Evolutionary conservation across 768 basidiomycete species (phyloP).

Genomic region (Tremella fuciformis): DNA sequence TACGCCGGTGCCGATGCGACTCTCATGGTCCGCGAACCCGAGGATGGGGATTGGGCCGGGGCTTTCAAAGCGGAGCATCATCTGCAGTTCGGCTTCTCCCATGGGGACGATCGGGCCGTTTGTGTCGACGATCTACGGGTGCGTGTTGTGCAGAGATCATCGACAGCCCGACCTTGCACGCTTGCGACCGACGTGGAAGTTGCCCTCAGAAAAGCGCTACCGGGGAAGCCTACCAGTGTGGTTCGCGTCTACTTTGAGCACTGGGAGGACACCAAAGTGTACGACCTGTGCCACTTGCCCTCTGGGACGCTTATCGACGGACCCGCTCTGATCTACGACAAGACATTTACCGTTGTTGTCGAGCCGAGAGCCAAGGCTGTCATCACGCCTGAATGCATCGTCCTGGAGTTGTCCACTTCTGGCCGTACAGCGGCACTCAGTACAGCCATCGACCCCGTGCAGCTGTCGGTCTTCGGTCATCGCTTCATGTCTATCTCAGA

Average conservation of each 20-base stretch:
- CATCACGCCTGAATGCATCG: background rate
- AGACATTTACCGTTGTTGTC: constrained; percentile 79
- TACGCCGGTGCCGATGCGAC: constrained; percentile 64
- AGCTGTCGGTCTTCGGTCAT: constrained; percentile 12
- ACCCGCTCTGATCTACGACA: constrained; percentile 89
- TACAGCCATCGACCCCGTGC: constrained; percentile 6
- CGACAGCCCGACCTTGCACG: constrained; percentile 12
- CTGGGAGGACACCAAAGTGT: background rate
- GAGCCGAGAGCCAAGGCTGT: constrained; percentile 4
- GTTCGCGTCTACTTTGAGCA: background rate
- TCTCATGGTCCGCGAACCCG: constrained; percentile 63
- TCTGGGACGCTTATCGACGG: constrained; percentile 72
- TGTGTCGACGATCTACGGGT: constrained; percentile 92
- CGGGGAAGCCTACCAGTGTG: too few species aligned
- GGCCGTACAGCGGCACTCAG: background rate
- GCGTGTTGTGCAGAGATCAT: constrained; percentile 61
- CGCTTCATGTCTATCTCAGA: constrained; percentile 57
- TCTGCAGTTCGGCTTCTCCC: constrained; percentile 83
- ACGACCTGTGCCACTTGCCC: constrained; percentile 50
- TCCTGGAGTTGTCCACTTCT: background rate
- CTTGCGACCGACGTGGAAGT: background rate
- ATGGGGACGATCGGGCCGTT: constrained; percentile 73
- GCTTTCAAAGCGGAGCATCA: constrained; percentile 79
- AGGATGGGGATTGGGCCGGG: constrained; percentile 63
- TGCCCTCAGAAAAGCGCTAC: too few species aligned